Conservation (phyloP, 345 rosid genomes). For the Iberis pinnata region DNA sequence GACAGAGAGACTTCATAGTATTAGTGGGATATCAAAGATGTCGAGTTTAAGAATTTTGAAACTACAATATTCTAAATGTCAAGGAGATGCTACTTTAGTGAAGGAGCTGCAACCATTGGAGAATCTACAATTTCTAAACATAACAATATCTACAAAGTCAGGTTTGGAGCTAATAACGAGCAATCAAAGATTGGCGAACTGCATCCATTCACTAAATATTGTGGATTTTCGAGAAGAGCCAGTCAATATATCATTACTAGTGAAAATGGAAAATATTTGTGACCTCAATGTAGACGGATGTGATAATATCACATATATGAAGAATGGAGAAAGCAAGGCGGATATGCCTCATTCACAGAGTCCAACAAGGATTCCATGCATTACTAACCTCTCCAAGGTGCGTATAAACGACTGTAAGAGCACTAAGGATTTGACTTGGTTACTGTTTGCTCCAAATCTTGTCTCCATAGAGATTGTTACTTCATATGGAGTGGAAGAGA, state of each 20-base stretch:
- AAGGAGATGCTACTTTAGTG: not conserved
- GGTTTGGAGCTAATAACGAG: not conserved
- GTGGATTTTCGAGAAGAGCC: too few relatives aligned
- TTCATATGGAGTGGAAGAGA: not conserved
- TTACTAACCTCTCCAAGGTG: not conserved
- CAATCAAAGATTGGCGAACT: not conserved
- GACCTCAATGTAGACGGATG: too few relatives aligned
- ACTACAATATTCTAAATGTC: not conserved
- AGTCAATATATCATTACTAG: too few relatives aligned
- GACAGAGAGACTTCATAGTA: not conserved
- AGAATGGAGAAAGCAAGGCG: rapidly evolving
- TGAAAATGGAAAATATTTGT: too few relatives aligned
- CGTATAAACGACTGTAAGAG: not conserved
- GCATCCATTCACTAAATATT: too few relatives aligned
- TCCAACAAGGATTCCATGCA: too few relatives aligned
- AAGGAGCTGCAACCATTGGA: conserved; percentile 13
- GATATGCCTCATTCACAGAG: not conserved
- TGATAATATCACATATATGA: too few relatives aligned
- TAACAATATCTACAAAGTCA: not conserved
- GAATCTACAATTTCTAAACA: not conserved
- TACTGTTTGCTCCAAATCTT: conserved; percentile 21
- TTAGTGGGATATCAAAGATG: not conserved
- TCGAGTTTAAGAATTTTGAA: not conserved
- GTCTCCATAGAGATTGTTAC: not conserved
- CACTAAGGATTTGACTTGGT: conserved; percentile 25